These are phyloP conservation scores for Apophysomyces variabilis DNA, from an alignment of 371 early-diverging fungal genomes.

Conservation along the genomic window DNA sequence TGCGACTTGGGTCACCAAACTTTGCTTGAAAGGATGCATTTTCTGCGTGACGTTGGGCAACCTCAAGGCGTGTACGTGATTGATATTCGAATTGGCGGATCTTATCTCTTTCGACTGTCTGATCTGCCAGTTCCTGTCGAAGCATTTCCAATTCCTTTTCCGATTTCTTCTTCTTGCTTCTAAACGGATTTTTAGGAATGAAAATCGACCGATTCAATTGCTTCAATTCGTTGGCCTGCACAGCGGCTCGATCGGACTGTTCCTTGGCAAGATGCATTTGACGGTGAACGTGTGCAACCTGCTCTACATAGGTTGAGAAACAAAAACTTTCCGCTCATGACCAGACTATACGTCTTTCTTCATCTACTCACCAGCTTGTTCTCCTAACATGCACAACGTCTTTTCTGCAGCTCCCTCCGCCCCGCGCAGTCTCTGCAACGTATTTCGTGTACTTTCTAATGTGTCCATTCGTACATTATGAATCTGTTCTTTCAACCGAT, in stretches of 20 bases:
- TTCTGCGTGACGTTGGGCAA: no score
- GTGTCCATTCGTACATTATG: conserved; percentile 72
- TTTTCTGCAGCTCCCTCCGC: conserved; percentile 64
- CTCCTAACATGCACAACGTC: conserved; percentile 68
- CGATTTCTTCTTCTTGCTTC: conserved; percentile 55
- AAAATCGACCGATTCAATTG: conserved; percentile 82
- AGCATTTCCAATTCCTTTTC: conserved; percentile 56
- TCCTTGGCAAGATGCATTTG: no score
- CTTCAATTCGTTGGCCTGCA: conserved; percentile 75
- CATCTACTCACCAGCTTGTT: conserved; percentile 60
- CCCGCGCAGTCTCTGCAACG: conserved; percentile 31
- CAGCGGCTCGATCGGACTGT: conserved; percentile 67
- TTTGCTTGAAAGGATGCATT: no score
- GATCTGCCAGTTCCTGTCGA: conserved; percentile 55
- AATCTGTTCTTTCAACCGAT: conserved; percentile 64
- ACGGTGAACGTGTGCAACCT: no score
- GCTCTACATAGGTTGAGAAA: no score
- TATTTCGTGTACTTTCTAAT: conserved; percentile 19
- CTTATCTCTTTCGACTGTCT: conserved; percentile 16
- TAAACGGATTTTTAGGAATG: conserved; percentile 74
- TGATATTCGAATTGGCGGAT: no score
- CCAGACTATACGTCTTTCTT: conserved; percentile 41
- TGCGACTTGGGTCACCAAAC: no score
- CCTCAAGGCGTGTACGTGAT: no score
- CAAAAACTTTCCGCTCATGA: conserved; percentile 23